Base-by-base conservation (phyloP, 2,329 filamentous ascomycete genomes). In the Trichoderma gracile region DNA sequence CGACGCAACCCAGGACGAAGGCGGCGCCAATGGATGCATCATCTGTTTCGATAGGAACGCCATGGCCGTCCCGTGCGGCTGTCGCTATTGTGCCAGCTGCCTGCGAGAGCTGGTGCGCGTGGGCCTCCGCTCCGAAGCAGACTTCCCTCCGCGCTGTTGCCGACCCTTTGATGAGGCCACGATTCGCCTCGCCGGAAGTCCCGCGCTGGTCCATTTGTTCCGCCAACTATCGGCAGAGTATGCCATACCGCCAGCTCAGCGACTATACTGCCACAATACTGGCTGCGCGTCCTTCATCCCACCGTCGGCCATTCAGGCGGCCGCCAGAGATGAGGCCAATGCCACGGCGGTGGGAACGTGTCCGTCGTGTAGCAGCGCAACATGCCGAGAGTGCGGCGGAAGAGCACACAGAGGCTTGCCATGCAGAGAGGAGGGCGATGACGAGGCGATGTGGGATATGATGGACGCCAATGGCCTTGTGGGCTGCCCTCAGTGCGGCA, bases 141-240 rank as follows among this genome's bases (percentile, higher is more conserved):
- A 66, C 6, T 73, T 73, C 14, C 71, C 71, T 3, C 71, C 71
- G 0, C 67, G 64, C 9, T 73, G 71, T 46, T 73, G 71, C 38
- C 17, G 30, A 9, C 64, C 53, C 9, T 66, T 73, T 3, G 9
- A 21, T 10, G 71, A 71, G 25, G 59, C 4, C 2, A 67, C 61
- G 0, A 23, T 73, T 10, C 53, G 53, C 0, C 65, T 59, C 10
- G 67, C 65, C 0, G 38, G 57, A 0, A 67, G 66, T 1, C 70
- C 71, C 3, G 65, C 59, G 2, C 63, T 73, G 2, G 50, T 73
- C 1, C 63, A 68, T 3, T 50, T 73, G 1, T 71, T 65, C 46
- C 69, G 71, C 0, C 70, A 70, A 23, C 27, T 71, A 3, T 14
- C 65, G 8, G 66, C 0, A 47, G 61, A 64, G 25, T 52, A 45